Percentiles rank a stretch among this genome's conserved stretches.
phyloP scores from a whole-genome alignment of 73 alveolate genomes.

The Paramecium biaurelia region DNA sequence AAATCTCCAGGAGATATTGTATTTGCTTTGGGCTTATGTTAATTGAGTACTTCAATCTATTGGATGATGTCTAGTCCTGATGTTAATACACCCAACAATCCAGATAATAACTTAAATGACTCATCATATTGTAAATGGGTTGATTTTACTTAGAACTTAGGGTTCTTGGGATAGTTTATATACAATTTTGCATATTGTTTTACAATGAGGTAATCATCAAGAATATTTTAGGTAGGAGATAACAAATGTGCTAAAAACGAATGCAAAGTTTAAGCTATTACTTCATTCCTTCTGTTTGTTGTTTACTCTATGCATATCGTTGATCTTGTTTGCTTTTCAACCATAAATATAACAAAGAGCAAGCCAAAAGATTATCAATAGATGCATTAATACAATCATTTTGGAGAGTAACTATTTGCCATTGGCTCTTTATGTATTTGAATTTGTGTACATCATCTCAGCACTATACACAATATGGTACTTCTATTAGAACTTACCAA shows the following conservation, averaged over 20 bases:
- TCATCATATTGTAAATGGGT: not conserved
- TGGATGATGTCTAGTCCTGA: conserved; percentile 26
- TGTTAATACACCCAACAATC: not conserved
- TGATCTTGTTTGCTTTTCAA: not conserved
- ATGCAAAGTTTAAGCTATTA: not conserved
- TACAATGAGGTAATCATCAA: not conserved
- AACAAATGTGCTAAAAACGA: not conserved
- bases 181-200: conserved; percentile 51
- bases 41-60: not conserved
- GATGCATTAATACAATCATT: not conserved
- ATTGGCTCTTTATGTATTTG: not conserved
- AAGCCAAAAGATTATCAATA: not conserved
- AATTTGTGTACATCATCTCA: not conserved
- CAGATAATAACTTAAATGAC: not conserved
- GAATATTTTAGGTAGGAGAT: not conserved
- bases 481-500: conserved; percentile 44
- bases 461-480: conserved; percentile 51
- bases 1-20: conserved; percentile 54
- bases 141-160: not conserved
- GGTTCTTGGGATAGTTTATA: not conserved
- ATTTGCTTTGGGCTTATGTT: not conserved
- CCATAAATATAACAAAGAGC: not conserved
- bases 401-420: conserved; percentile 1
- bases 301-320: not conserved
- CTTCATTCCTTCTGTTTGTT: not conserved